Base-by-base conservation (phyloP, 192 early-diverging fungal species). In the Coemansia sp. region DNA sequence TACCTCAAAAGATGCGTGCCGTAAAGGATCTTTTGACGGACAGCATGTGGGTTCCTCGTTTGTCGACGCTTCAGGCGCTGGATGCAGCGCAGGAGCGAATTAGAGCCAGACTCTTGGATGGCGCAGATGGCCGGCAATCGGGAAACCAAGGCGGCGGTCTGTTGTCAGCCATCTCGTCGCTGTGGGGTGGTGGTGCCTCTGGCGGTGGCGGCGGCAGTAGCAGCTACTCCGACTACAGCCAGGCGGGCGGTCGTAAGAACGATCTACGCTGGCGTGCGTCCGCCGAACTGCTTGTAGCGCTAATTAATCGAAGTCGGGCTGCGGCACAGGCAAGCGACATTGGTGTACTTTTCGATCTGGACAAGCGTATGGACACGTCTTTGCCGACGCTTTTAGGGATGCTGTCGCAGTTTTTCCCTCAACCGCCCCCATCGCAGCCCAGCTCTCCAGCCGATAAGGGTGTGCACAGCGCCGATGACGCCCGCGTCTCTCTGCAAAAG, bases 221-320 rank as follows among this genome's bases (percentile, higher is more conserved):
- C 35, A 45, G 56, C 46, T 57, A 57, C 25, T 7, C 72, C 7
- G 63, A 59, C 16, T 26, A 31, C 42, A 37, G 61, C 15, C 49
- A 59, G 1, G 35, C 63, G 4, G 13, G 53, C 9, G 60, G 67
- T 21, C 63, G 66, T 34, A 59, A 64, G 56, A 67, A 64, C 21
- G 73, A 63, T 37, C 59, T 81, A 15, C 74, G 74, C 55, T 81
- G 79, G 79, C 73, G 79, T 15, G 65, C 60, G 43, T 45, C 73
- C 9, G 70, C 79, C 25, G 73, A 75, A n/a, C 21, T 63, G 18
- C 64, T 81, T 52, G 70, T 59, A 23, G 58, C 42, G 0, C 59
- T 72, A 5, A 60, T 75, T 30, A 26, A 37, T 5, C 73, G 70
- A 12, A 63, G 66, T 30, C 58, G 48, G 10, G 63, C 66, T 53